These are phyloP conservation scores for Aspergillus eucalypticola DNA, from an alignment of 2,329 filamentous ascomycete genomes.

Conservation along the genomic window DNA sequence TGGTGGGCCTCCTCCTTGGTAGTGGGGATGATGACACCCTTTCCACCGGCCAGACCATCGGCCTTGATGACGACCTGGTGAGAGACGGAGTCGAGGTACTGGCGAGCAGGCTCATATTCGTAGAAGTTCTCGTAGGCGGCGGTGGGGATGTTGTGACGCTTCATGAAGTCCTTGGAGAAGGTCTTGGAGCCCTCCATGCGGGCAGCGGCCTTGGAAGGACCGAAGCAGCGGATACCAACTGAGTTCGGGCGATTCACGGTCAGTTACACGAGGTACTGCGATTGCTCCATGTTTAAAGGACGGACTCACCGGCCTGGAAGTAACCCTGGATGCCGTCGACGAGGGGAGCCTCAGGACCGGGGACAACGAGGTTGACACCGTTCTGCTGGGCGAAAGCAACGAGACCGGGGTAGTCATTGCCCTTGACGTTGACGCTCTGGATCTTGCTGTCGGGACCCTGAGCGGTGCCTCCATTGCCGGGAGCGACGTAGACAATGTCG, in stretches of 20 bases:
- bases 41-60: constrained; percentile 85
- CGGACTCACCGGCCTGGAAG: constrained; percentile 62
- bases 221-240: constrained; percentile 79
- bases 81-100: constrained; percentile 70
- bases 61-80: constrained; percentile 92
- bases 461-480: constrained; percentile 86
- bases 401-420: constrained; percentile 75
- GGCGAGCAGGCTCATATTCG: constrained; percentile 68
- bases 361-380: constrained; percentile 77
- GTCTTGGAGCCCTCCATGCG: constrained; percentile 95
- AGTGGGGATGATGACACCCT: constrained; percentile 87
- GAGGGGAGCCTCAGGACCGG: constrained; percentile 89
- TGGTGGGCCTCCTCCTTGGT: constrained; percentile 79
- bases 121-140: constrained; percentile 88
- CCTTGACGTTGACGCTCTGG: constrained; percentile 70
- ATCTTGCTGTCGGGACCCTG: constrained; percentile 59
- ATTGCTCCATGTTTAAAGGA: neutral
- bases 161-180: constrained; percentile 98
- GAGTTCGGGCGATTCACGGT: neutral
- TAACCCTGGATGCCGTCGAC: constrained; percentile 85
- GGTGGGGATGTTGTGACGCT: constrained; percentile 83
- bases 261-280: neutral
- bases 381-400: constrained; percentile 73
- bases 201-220: constrained; percentile 80
- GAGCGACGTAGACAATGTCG: constrained; percentile 67